These are phyloP conservation scores for Pyrenophora seminiperda DNA, from an alignment of 2,329 filamentous ascomycete species.

Conservation along the genomic window DNA sequence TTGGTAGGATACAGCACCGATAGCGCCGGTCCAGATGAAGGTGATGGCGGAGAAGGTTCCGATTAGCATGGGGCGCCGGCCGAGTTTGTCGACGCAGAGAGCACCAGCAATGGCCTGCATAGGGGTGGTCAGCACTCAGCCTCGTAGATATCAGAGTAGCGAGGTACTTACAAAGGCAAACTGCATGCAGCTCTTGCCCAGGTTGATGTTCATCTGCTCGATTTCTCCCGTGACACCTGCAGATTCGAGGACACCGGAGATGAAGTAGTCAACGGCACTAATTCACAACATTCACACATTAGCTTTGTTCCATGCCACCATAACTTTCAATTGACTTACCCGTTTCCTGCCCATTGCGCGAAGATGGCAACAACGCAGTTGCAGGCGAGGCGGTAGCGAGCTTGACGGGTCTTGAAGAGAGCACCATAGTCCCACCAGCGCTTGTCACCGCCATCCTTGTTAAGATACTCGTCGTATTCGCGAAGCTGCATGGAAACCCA, in stretches of 20 bases:
- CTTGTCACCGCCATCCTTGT: slow-evolving; percentile 61
- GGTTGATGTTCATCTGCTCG: slow-evolving; percentile 46
- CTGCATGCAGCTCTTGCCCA: slow-evolving; percentile 42
- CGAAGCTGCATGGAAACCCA: slow-evolving; percentile 40
- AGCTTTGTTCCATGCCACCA: not conserved
- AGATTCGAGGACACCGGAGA: slow-evolving; percentile 42
- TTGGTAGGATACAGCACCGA: slow-evolving; percentile 22
- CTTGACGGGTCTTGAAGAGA: slow-evolving; percentile 55
- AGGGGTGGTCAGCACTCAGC: not conserved
- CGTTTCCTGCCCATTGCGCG: slow-evolving; percentile 52
- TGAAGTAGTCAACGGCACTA: slow-evolving; percentile 38
- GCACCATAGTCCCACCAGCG: slow-evolving; percentile 63
- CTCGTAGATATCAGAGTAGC: no score
- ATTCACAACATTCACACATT: not conserved
- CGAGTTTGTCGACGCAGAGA: slow-evolving; percentile 40
- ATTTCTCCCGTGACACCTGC: slow-evolving; percentile 43
- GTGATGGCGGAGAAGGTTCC: slow-evolving; percentile 24
- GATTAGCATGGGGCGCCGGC: slow-evolving; percentile 43
- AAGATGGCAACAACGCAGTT: slow-evolving; percentile 60
- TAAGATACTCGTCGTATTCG: slow-evolving; percentile 56
- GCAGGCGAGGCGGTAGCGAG: slow-evolving; percentile 57
- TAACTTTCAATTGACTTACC: not conserved
- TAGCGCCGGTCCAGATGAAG: slow-evolving; percentile 37
- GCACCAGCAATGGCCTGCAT: slow-evolving; percentile 41
- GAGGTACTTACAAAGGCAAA: slow-evolving; percentile 35